Conservation (phyloP, 1,284 basidiomycete species). For the Cryptococcus wingfieldii region DNA sequence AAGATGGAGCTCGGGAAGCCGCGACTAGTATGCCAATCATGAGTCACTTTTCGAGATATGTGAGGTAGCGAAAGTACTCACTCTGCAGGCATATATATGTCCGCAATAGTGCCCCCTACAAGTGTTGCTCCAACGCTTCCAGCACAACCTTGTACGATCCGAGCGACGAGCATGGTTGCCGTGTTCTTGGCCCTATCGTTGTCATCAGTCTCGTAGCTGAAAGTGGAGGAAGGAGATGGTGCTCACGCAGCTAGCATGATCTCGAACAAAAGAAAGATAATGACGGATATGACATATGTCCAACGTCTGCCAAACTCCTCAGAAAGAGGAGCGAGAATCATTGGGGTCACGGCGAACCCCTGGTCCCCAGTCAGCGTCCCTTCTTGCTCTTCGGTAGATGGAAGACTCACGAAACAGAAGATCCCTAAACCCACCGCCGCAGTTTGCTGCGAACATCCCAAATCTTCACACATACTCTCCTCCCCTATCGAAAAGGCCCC, state of each 20-base stretch:
- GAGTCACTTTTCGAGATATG: no score
- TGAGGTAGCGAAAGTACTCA: constrained; percentile 34
- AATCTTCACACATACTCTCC: constrained; percentile 61
- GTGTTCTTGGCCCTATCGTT: constrained; percentile 59
- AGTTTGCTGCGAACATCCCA: constrained; percentile 58
- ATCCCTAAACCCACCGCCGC: constrained; percentile 60
- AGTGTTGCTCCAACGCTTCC: constrained; percentile 63
- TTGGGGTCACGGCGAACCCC: constrained; percentile 66
- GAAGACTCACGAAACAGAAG: constrained; percentile 51
- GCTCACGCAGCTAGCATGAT: constrained; percentile 61
- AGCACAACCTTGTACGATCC: constrained; percentile 65
- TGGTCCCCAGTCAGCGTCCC: constrained; percentile 32
- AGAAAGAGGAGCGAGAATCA: constrained; percentile 67
- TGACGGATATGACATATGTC: constrained; percentile 59
- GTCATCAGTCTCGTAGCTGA: no score
- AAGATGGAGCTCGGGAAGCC: constrained; percentile 68
- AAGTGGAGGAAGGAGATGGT: constrained; percentile 9
- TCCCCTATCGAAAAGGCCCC: constrained; percentile 59
- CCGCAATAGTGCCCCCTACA: constrained; percentile 71
- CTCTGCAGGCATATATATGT: constrained; percentile 63
- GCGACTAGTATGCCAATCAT: constrained; percentile 14
- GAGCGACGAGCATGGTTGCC: constrained; percentile 61
- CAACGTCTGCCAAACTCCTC: constrained; percentile 72
- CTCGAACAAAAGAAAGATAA: constrained; percentile 60
- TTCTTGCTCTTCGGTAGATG: not conserved